A percentile compares a stretch with the other conserved stretches of the same genome.
These are phyloP conservation scores for Pharus latifolius DNA, from an alignment of 176 grass and related monocot genomes.

Conservation along the genomic window DNA sequence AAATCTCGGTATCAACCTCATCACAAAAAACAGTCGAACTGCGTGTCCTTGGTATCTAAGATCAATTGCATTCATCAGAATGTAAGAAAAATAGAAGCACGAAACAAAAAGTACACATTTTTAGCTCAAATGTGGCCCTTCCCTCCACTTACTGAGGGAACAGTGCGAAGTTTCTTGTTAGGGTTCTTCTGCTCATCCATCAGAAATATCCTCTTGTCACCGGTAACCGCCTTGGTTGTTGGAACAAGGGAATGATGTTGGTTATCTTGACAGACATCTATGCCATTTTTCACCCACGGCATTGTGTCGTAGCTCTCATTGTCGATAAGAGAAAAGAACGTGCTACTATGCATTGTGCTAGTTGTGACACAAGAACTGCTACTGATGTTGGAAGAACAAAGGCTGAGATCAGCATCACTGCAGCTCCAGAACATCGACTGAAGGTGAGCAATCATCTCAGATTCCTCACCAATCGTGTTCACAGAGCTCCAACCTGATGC, in stretches of 20 bases:
- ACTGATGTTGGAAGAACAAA: constrained; percentile 9
- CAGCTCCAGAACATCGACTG: constrained; percentile 35
- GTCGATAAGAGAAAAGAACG: background rate
- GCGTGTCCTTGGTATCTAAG: background rate
- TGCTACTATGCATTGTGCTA: background rate
- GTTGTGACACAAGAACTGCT: constrained; percentile 14
- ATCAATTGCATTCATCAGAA: background rate
- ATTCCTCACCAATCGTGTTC: constrained; percentile 15
- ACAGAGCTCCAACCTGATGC: background rate
- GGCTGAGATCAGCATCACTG: constrained; percentile 1
- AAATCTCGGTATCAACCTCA: background rate
- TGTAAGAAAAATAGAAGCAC: background rate
- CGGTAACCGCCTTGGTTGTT: background rate
- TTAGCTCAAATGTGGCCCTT: background rate
- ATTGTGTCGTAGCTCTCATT: background rate
- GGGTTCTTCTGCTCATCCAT: background rate
- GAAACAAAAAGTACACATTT: background rate
- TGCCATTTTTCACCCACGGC: background rate
- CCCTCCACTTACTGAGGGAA: constrained; percentile 12
- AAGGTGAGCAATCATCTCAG: constrained; percentile 41
- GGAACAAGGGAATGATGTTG: background rate
- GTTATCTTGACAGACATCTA: background rate
- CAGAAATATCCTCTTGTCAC: constrained; percentile 1
- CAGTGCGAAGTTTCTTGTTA: background rate
- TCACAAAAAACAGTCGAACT: background rate